Percentiles rank a stretch among this genome's conserved stretches.
Conservation (phyloP, 2,329 filamentous ascomycete species). For the Emergomyces pasteurianus region DNA sequence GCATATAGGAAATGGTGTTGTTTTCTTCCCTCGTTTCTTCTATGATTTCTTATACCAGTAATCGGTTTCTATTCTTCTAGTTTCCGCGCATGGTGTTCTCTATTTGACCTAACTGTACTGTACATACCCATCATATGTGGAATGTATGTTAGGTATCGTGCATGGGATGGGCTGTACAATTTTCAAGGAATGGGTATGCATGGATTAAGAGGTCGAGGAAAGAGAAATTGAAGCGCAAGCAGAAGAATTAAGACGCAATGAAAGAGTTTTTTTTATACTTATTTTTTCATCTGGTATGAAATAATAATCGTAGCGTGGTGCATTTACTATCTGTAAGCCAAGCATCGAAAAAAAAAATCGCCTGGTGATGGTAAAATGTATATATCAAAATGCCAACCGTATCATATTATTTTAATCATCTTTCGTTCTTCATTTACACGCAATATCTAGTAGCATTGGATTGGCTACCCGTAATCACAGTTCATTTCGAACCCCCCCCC, state of each 20-base stretch:
- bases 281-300: too few relatives aligned
- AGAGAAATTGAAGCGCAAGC: not conserved
- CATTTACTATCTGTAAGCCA: too few relatives aligned
- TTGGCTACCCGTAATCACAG: not conserved
- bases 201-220: not conserved
- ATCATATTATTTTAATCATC: not conserved
- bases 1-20: slow-evolving; percentile 15
- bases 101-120: not conserved
- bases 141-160: not conserved
- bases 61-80: not conserved
- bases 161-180: not conserved
- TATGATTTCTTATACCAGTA: slow-evolving; percentile 3
- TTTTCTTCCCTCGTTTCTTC: slow-evolving; percentile 5
- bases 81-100: too few relatives aligned
- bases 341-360: not conserved
- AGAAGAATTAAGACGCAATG: too few relatives aligned
- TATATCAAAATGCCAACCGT: not conserved
- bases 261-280: too few relatives aligned
- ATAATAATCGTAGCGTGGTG: too few relatives aligned
- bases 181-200: not conserved
- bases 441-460: not conserved
- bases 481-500: not conserved
- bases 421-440: not conserved
- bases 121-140: not conserved
- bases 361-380: too few relatives aligned